These are phyloP conservation scores for Thelephora terrestris DNA, from an alignment of 1,284 basidiomycete species.

Conservation along the genomic window DNA sequence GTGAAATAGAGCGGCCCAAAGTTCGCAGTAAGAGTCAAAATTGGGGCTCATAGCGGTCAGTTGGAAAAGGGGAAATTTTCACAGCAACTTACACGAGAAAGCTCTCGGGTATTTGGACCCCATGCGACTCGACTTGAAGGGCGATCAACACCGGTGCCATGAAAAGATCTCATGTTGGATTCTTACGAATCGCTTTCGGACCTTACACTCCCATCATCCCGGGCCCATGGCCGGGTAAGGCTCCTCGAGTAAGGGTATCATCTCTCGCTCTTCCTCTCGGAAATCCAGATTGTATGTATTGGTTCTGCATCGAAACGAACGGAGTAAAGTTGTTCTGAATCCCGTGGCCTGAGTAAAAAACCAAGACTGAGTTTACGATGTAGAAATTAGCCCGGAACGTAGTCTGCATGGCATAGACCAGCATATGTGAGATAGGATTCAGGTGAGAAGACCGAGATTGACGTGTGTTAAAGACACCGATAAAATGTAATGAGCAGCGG, in stretches of 20 bases:
- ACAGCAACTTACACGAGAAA: no score
- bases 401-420: slow-evolving; percentile 42
- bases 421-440: neutral
- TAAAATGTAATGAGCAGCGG: no score
- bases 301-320: slow-evolving; percentile 41
- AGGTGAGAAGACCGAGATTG: no score
- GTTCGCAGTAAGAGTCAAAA: no score
- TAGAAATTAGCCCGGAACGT: neutral
- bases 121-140: slow-evolving; percentile 14
- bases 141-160: no score
- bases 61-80: no score
- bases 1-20: no score
- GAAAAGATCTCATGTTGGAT: neutral
- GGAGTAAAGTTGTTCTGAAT: slow-evolving; percentile 16
- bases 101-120: slow-evolving; percentile 17
- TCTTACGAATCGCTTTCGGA: slow-evolving; percentile 15
- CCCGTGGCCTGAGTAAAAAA: slow-evolving; percentile 13
- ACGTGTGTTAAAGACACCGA: no score
- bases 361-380: no score
- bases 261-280: slow-evolving; percentile 41
- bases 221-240: slow-evolving; percentile 26
- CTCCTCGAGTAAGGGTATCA: slow-evolving; percentile 33
- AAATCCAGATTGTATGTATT: slow-evolving; percentile 30
- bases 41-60: no score
- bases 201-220: slow-evolving; percentile 16